Base-by-base conservation (phyloP, 1,284 basidiomycete species). In the Xerocomus nothofagi region DNA sequence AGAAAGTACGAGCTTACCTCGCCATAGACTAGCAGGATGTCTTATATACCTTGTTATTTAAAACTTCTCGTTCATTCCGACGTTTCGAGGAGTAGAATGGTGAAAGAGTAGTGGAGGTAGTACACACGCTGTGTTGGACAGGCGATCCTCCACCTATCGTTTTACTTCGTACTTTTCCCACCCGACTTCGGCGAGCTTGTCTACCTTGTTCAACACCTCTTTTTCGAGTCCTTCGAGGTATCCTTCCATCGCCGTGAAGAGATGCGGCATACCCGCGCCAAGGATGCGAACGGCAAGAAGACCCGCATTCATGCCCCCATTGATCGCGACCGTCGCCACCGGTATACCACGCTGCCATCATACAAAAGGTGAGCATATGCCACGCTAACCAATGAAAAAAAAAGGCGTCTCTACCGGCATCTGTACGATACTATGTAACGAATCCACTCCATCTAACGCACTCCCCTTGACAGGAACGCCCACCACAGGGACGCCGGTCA, bases 381-480 rank as follows among this genome's bases (percentile, higher is more conserved):
- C 15, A 38, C 6, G 5, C 7, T 14, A 26, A 24, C 11, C 24
- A 15, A 9, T 0, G 12, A 7, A 8, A 1, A n/a, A 23, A 50
- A 42, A 43, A 40, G 27, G 18, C 20, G 11, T 79, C 24, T 89
- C 62, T 63, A 94, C 92, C 15, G 96, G 96, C 96, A 99, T 99
- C 74, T 99, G 96, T 11, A 99, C 93, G 60, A 99, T 99, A 66
- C 91, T 95, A 69, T 98, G 88, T 57, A 99, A 72, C 20, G 93
- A 94, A 71, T 99, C 96, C 0, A 99, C 94, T 5, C 96, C 96
- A 69, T 98, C 96, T 20, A 99, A 76, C 0, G 86, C 82, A 68
- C 91, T 94, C 12, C 93, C 95, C 68, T 96, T 98, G 49, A 99
- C 95, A 1, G 96, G 96, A 0, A 99, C 96, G 24, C 97, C 96